A percentile compares a stretch with the other conserved stretches of the same genome.
Evolutionary conservation across 2,329 filamentous ascomycete genomes (phyloP).

Genomic region (Rutstroemia sp.): DNA sequence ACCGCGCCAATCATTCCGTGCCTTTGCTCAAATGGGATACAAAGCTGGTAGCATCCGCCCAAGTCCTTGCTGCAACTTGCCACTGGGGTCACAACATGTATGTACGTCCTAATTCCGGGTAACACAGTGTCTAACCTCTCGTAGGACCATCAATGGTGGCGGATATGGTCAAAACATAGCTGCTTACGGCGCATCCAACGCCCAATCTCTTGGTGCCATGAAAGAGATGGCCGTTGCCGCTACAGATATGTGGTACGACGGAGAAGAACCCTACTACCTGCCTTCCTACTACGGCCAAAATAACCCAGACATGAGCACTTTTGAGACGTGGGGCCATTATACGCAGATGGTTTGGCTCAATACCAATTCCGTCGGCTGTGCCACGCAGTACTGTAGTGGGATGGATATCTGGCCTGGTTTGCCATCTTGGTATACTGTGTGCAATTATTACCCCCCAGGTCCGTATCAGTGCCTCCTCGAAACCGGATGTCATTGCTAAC

Average conservation of each 20-base stretch:
- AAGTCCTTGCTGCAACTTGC: slow-evolving; percentile 10
- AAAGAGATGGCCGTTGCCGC: slow-evolving; percentile 56
- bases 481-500: neutral
- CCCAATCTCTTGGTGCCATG: slow-evolving; percentile 38
- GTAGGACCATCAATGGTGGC: slow-evolving; percentile 46
- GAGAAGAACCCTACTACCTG: slow-evolving; percentile 55
- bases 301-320: slow-evolving; percentile 53
- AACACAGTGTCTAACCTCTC: neutral
- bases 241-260: slow-evolving; percentile 85
- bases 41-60: slow-evolving; percentile 7
- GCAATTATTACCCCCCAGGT: slow-evolving; percentile 59
- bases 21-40: slow-evolving; percentile 4
- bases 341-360: slow-evolving; percentile 64
- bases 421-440: slow-evolving; percentile 65
- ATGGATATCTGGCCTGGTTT: slow-evolving; percentile 33
- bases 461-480: neutral
- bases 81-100: slow-evolving; percentile 47
- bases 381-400: slow-evolving; percentile 43
- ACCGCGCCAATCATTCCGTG: slow-evolving; percentile 9
- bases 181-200: slow-evolving; percentile 43
- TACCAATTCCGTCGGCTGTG: slow-evolving; percentile 55
- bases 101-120: slow-evolving; percentile 29
- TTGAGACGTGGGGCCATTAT: slow-evolving; percentile 66
- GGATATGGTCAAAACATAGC: slow-evolving; percentile 89
- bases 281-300: slow-evolving; percentile 47